Evolutionary conservation across 2,329 filamentous ascomycete species (phyloP).

Genomic region (Fusarium sp.): DNA sequence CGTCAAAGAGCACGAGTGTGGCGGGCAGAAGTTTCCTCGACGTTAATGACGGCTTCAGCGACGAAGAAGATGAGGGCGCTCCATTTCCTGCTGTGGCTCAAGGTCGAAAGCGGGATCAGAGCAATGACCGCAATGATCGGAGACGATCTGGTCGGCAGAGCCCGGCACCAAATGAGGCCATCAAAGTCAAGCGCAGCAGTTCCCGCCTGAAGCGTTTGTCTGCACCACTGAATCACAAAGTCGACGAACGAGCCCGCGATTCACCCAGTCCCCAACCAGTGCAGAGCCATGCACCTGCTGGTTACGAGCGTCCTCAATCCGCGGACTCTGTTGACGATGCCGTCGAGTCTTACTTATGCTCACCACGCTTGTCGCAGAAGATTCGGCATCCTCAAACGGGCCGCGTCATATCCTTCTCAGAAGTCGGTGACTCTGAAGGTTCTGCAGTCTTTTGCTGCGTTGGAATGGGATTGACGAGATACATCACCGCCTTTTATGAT

Average conservation of each 20-base stretch:
- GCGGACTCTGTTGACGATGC: constrained; percentile 89
- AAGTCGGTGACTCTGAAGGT: constrained; percentile 92
- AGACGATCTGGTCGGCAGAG: constrained; percentile 61
- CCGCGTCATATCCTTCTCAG: constrained; percentile 91
- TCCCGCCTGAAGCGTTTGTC: constrained; percentile 70
- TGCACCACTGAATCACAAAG: constrained; percentile 55
- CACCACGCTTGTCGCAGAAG: constrained; percentile 86
- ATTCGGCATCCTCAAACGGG: constrained; percentile 88
- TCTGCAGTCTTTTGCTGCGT: constrained; percentile 96
- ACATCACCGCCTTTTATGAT: constrained; percentile 97
- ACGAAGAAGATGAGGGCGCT: constrained; percentile 69
- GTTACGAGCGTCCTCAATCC: constrained; percentile 79
- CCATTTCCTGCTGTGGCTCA: constrained; percentile 76
- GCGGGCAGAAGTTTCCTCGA: constrained; percentile 39
- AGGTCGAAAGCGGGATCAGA: constrained; percentile 62
- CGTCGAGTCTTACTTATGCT: constrained; percentile 85
- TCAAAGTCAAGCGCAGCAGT: constrained; percentile 64
- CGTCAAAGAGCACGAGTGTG: constrained; percentile 31
- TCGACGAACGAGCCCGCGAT: constrained; percentile 50
- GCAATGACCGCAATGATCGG: constrained; percentile 56
- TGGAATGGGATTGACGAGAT: constrained; percentile 96
- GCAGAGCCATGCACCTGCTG: constrained; percentile 52
- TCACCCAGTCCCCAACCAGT: constrained; percentile 42
- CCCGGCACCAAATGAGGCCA: constrained; percentile 58
- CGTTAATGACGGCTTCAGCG: constrained; percentile 45